A percentile compares a stretch with the other conserved stretches of the same genome.
Evolutionary conservation across 768 basidiomycete species (phyloP).

Genomic region (Boletus sp.): DNA sequence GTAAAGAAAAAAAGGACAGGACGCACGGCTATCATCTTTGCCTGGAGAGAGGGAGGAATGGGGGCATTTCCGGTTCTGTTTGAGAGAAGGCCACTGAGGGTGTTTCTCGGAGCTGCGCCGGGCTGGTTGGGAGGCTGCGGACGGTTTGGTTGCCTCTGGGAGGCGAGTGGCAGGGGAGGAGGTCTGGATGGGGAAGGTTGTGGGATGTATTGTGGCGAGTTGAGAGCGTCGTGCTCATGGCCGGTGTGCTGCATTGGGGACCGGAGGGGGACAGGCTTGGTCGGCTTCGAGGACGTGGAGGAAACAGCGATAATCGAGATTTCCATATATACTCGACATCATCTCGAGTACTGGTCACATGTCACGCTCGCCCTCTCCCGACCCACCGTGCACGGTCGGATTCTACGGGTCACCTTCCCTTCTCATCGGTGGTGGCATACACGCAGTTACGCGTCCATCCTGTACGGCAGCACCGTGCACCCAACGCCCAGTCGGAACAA

Average conservation of each 20-base stretch:
- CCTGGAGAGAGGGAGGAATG: slow-evolving; percentile 86
- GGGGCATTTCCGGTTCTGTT: slow-evolving; percentile 51
- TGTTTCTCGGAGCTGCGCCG: slow-evolving; percentile 21
- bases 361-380: slow-evolving; percentile 11
- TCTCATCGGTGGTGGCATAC: neutral
- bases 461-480: neutral
- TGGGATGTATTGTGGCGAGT: neutral
- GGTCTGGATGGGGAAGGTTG: neutral
- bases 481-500: neutral
- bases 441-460: neutral
- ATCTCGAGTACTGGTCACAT: slow-evolving; percentile 8
- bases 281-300: slow-evolving; percentile 17
- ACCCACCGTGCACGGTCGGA: neutral
- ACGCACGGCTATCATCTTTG: slow-evolving; percentile 89
- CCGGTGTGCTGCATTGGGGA: slow-evolving; percentile 23
- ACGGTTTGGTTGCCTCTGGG: slow-evolving; percentile 15
- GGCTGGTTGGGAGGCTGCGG: slow-evolving; percentile 15
- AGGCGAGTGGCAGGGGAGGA: neutral
- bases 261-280: neutral
- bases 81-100: slow-evolving; percentile 42
- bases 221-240: slow-evolving; percentile 13
- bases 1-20: neutral
- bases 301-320: slow-evolving; percentile 32
- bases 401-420: too few relatives aligned
- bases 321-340: slow-evolving; percentile 30